Base-by-base conservation (phyloP, 768 basidiomycete species). In the Vararia minispora region DNA sequence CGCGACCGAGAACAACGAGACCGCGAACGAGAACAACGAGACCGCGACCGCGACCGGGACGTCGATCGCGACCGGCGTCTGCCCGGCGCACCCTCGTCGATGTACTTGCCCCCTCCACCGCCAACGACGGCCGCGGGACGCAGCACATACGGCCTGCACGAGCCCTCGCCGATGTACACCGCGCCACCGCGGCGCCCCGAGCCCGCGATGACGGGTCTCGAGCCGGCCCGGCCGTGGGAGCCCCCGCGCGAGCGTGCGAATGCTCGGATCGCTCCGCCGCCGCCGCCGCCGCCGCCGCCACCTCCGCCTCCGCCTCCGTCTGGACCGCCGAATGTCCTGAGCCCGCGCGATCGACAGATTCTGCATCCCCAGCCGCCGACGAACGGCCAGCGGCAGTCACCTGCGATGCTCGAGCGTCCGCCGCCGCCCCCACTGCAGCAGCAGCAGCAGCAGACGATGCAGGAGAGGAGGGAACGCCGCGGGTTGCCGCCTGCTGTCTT, bases 161-260 rank as follows among this genome's bases (percentile, higher is more conserved):
- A 59, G 30, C 57, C 53, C 2, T 56, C 59, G 4, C 45, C 49
- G 8, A 59, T 59, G 53, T 59, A 55, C 46, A 49, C 44, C 12
- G 50, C 43, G 1, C 41, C 45, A 35, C 39, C 56, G 29, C 17
- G 43, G 37, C 10, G 50, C 48, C 27, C 50, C 47, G 28, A 49
- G 40, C 57, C 58, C n/a, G 54, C 54, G 30, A 59, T 59, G 59
- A 52, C 52, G 13, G 52, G 54, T 33, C 41, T 61, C 29, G 56
- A 51, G 40, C 52, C 52, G 3, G 47, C 51, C 8, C 7, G 28
- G 39, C 37, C 42, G 21, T 47, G 32, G 37, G 52, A 51, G n/a
- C n/a, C n/a, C 42, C 37, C 6, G 43, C 43, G 51, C 38, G 43
- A 52, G 35, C 36, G 51, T 38, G 42, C 34, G 41, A 42, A 36